Evolutionary conservation across 192 early-diverging fungal species (phyloP), one percentile per base, ranked within the genome.

Genomic region (Linnemannia elongata): DNA sequence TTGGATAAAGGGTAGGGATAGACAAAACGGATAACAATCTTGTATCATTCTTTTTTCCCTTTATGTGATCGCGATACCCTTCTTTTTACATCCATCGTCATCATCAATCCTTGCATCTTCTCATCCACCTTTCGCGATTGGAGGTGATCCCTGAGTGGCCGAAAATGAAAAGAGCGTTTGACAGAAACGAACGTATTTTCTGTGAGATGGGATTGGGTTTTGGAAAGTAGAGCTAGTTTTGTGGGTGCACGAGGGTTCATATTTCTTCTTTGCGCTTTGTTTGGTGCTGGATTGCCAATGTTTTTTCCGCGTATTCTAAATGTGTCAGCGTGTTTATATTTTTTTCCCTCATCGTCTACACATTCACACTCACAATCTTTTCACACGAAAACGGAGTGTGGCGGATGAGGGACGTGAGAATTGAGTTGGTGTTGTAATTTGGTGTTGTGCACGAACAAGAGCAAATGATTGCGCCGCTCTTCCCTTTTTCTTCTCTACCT

Each of bases 311-410:
- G 27, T 66, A 66, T 66, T 66, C 60, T 30, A 66, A 33, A 66
- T 66, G 60, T 66, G 60, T 66, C 60, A 66, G 60, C 38, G 70
- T 72, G 70, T 72, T 42, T 72, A 38, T 42, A 38, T 42, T 7
- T 24, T 33, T 70, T n/a, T 69, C 30, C 36, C 27, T 69, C 8
- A 13, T 12, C 13, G 44, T 45, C 12, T 13, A 15, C 13, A 45
- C 9, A 45, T 45, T 45, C 44, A 15, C 44, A 45, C 44, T 15
- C 44, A 45, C 44, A 45, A 45, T 2, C 12, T 15, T n/a, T 60
- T 60, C 24, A 27, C 57, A 60, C 27, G 13, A n/a, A 24, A 1
- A 27, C n/a, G 12, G 10, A 0, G 55, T 60, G 55, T 60, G 55
- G 55, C 27, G 24, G 55, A 12, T 27, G n/a, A 60, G 6, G n/a